These are phyloP conservation scores for Persicaria maculosa DNA, from an alignment of 148 eudicot genomes.

Conservation along the genomic window DNA sequence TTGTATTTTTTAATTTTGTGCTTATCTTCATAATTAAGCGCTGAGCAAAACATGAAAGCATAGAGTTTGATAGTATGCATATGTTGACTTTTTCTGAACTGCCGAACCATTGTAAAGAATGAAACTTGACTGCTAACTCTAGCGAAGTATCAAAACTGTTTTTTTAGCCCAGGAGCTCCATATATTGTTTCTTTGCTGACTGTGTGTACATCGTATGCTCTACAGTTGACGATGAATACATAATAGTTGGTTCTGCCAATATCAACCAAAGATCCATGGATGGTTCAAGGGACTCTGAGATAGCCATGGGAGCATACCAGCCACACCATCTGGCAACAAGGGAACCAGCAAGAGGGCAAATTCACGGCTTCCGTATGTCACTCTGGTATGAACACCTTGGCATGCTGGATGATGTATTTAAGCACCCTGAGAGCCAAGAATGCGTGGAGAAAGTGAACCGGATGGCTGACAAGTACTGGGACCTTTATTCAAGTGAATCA, in stretches of 20 bases:
- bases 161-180: no score
- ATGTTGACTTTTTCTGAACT: neutral
- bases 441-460: constrained; percentile 54
- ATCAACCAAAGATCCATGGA: constrained; percentile 90
- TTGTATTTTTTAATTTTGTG: neutral
- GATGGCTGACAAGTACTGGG: constrained; percentile 67
- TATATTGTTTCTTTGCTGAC: neutral
- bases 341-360: constrained; percentile 61
- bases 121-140: neutral
- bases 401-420: constrained; percentile 58
- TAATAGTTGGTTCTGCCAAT: constrained; percentile 78
- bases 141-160: neutral
- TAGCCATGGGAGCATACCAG: constrained; percentile 85
- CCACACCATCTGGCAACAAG: constrained; percentile 42
- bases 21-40: neutral
- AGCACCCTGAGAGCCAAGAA: constrained; percentile 40
- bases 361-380: constrained; percentile 77
- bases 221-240: constrained; percentile 80
- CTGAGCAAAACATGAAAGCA: no score
- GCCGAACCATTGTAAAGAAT: neutral
- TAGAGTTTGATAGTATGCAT: no score
- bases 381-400: constrained; percentile 89
- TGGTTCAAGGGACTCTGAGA: constrained; percentile 70
- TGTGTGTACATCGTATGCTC: neutral
- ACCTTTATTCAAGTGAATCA: constrained; percentile 44